Evolutionary conservation across 1,284 basidiomycete species (phyloP).

Genomic region (Ganoderma meredithae): DNA sequence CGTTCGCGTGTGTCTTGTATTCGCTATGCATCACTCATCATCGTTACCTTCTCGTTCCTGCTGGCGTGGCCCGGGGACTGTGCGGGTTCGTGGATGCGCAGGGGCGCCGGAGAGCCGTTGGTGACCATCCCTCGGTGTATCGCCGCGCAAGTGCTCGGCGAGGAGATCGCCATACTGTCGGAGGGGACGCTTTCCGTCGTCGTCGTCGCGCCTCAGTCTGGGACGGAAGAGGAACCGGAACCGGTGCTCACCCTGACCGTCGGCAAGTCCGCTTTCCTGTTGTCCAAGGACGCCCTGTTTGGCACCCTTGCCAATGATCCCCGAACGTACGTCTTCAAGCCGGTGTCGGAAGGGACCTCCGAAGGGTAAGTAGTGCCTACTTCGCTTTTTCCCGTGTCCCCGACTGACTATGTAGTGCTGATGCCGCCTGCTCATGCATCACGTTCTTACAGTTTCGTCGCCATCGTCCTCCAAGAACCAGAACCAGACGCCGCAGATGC

Average conservation of each 20-base stretch:
- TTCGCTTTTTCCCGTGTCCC: neutral
- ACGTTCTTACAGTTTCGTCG: constrained; percentile 34
- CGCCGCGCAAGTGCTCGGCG: constrained; percentile 22
- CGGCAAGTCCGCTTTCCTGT: constrained; percentile 38
- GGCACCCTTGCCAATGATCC: constrained; percentile 39
- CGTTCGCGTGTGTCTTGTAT: constrained; percentile 10
- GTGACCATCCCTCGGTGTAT: constrained; percentile 23
- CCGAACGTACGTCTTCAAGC: constrained; percentile 40
- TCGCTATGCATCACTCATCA: neutral
- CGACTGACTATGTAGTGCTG: neutral
- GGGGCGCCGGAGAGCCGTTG: constrained; percentile 10
- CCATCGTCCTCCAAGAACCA: constrained; percentile 39
- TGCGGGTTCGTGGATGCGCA: neutral
- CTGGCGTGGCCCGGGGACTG: neutral
- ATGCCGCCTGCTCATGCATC: no score
- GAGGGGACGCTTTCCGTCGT: constrained; percentile 19
- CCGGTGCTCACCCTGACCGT: constrained; percentile 35
- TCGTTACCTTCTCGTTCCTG: neutral
- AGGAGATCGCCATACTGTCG: constrained; percentile 21
- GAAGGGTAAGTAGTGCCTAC: constrained; percentile 32
- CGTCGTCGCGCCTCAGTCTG: constrained; percentile 8
- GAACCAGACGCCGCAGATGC: constrained; percentile 27
- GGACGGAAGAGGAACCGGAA: neutral
- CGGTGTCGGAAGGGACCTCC: constrained; percentile 33
- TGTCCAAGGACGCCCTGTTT: constrained; percentile 36